Evolutionary conservation across 2,329 filamentous ascomycete genomes (phyloP).

Genomic region (Exserohilum rostratum): DNA sequence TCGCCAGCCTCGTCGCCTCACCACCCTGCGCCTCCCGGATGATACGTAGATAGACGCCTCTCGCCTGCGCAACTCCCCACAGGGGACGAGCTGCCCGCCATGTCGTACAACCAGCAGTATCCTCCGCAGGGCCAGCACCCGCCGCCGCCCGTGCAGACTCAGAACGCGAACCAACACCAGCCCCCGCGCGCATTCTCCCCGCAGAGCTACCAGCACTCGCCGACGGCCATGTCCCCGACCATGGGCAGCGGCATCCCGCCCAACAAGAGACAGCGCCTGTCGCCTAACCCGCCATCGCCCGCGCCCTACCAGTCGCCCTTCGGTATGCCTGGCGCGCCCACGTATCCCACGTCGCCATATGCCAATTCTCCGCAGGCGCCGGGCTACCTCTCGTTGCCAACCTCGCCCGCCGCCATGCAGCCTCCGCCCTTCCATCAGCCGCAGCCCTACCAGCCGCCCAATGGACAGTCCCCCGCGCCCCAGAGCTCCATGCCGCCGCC

Average conservation of each 20-base stretch:
- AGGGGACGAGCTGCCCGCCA: conserved; percentile 38
- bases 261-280: conserved; percentile 74
- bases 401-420: conserved; percentile 39
- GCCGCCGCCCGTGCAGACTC: conserved; percentile 44
- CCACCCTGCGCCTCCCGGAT: conserved; percentile 23
- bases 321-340: conserved; percentile 53
- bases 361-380: conserved; percentile 40
- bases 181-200: conserved; percentile 51
- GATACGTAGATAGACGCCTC: conserved; percentile 29
- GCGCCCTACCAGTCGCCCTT: conserved; percentile 52
- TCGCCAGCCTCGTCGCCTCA: conserved; percentile 9
- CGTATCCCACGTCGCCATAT: conserved; percentile 46
- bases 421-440: conserved; percentile 59
- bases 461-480: conserved; percentile 28
- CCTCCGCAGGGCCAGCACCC: conserved; percentile 32
- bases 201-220: conserved; percentile 55
- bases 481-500: conserved; percentile 65
- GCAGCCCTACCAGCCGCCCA: conserved; percentile 49
- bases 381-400: conserved; percentile 40
- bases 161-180: conserved; percentile 52
- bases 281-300: conserved; percentile 68
- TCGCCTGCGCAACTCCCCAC: conserved; percentile 32
- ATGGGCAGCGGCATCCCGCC: conserved; percentile 60
- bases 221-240: conserved; percentile 58
- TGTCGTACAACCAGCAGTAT: conserved; percentile 44